Evolutionary conservation across 2,329 filamentous ascomycete genomes (phyloP).

Genomic region (Colletotrichum sp.): DNA sequence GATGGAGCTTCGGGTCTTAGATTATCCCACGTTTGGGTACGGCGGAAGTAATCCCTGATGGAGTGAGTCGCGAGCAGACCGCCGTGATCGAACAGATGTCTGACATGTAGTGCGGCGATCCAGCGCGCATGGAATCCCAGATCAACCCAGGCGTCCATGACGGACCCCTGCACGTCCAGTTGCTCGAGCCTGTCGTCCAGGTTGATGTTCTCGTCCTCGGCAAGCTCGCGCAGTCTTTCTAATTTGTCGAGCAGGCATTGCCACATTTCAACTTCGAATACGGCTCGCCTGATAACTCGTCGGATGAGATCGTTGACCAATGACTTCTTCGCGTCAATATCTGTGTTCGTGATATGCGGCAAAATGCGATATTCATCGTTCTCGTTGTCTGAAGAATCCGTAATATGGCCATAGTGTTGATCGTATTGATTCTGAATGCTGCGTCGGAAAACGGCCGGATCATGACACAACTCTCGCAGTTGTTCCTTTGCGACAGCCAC

Average conservation of each 20-base stretch:
- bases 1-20: not conserved
- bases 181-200: not conserved
- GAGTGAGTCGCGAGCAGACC: not conserved
- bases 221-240: not conserved
- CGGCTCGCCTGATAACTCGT: not conserved
- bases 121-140: not conserved
- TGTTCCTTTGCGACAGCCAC: not conserved
- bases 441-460: not conserved
- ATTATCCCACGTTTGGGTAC: not conserved
- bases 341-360: not conserved
- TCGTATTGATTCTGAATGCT: not conserved
- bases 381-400: not conserved
- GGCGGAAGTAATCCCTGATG: not conserved
- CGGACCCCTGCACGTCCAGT: not conserved
- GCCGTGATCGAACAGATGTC: not conserved
- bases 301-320: slow-evolving; percentile 7
- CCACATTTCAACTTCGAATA: not conserved
- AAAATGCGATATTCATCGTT: not conserved
- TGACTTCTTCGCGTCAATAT: slow-evolving; percentile 11
- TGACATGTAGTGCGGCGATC: not conserved
- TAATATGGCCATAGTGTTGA: not conserved
- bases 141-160: not conserved
- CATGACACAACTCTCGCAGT: not conserved
- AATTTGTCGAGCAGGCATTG: not conserved
- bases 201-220: not conserved